These are phyloP conservation scores for Evansstolkia leycettana DNA, from an alignment of 495 filamentous ascomycete species.

Conservation along the genomic window DNA sequence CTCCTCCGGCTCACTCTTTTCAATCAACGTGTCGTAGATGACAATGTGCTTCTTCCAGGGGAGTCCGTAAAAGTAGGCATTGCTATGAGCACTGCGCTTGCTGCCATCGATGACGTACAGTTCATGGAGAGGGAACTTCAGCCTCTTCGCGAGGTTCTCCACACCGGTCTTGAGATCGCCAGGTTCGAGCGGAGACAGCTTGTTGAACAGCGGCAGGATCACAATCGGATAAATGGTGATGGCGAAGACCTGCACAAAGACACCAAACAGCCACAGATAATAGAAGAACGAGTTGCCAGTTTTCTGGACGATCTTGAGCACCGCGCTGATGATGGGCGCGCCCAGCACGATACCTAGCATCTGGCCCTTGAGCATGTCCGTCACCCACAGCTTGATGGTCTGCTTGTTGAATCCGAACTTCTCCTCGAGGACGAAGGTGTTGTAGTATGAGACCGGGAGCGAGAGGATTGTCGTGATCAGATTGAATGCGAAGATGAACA, in stretches of 20 bases:
- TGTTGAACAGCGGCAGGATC: constrained; percentile 96
- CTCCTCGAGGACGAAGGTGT: constrained; percentile 91
- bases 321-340: constrained; percentile 76
- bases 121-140: constrained; percentile 84
- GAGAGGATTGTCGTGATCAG: constrained; percentile 64
- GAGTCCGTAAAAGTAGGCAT: constrained; percentile 95
- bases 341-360: constrained; percentile 66
- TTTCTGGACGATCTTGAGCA: constrained; percentile 82
- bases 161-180: constrained; percentile 79
- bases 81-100: constrained; percentile 93
- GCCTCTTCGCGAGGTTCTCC: constrained; percentile 67
- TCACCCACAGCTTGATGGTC: constrained; percentile 76
- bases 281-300: constrained; percentile 92
- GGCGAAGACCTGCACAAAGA: constrained; percentile 78
- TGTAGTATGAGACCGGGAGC: constrained; percentile 77
- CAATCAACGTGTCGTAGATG: constrained; percentile 93
- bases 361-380: constrained; percentile 86
- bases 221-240: constrained; percentile 93
- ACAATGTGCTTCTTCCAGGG: constrained; percentile 99
- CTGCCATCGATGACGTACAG: constrained; percentile 95
- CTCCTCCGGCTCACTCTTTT: constrained; percentile 82
- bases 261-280: constrained; percentile 88
- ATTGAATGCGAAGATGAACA: constrained; percentile 84
- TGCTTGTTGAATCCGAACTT: constrained; percentile 99
- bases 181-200: constrained; percentile 81